phyloP scores from a whole-genome alignment of 768 basidiomycete genomes.

The Lactarius pseudohatsudake region DNA sequence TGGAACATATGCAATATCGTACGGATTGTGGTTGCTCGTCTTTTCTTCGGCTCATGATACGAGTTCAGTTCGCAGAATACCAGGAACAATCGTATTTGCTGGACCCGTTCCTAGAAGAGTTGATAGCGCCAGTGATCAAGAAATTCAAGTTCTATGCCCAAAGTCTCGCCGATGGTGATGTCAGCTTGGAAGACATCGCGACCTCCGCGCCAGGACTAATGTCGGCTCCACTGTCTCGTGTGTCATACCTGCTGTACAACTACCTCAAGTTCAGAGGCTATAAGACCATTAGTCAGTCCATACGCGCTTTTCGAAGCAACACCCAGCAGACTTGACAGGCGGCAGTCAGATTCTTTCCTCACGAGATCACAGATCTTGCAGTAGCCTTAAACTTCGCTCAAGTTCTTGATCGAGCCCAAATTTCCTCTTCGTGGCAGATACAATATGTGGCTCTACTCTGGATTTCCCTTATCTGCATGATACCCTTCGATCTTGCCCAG shows the following conservation, averaged over 20 bases:
- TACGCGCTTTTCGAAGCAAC: slow-evolving; percentile 12
- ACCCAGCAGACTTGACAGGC: slow-evolving; percentile 16
- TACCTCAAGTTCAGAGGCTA: slow-evolving; percentile 87
- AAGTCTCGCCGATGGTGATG: slow-evolving; percentile 26
- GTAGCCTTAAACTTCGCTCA: slow-evolving; percentile 69
- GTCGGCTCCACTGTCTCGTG: slow-evolving; percentile 40
- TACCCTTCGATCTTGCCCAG: slow-evolving; percentile 88
- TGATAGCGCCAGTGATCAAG: slow-evolving; percentile 75
- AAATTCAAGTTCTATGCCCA: slow-evolving; percentile 57
- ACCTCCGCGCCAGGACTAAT: slow-evolving; percentile 37
- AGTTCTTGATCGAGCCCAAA: slow-evolving; percentile 43
- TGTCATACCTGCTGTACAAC: slow-evolving; percentile 68
- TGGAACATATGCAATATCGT: slow-evolving; percentile 19
- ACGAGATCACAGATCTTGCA: slow-evolving; percentile 79
- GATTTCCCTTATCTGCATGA: slow-evolving; percentile 92
- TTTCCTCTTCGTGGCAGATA: slow-evolving; percentile 64
- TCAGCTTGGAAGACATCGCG: slow-evolving; percentile 17
- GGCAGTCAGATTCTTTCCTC: slow-evolving; percentile 90
- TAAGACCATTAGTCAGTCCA: slow-evolving; percentile 81
- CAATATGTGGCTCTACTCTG: slow-evolving; percentile 85
- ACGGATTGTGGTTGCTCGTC: background rate
- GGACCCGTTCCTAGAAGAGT: slow-evolving; percentile 81
- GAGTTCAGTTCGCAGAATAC: slow-evolving; percentile 73
- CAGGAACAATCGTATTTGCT: slow-evolving; percentile 92
- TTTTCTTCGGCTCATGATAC: slow-evolving; percentile 11